Evolutionary conservation across 179 eudicot genomes (phyloP), one percentile per base, ranked within the genome.

Genomic region (Heliamphora ciliata): DNA sequence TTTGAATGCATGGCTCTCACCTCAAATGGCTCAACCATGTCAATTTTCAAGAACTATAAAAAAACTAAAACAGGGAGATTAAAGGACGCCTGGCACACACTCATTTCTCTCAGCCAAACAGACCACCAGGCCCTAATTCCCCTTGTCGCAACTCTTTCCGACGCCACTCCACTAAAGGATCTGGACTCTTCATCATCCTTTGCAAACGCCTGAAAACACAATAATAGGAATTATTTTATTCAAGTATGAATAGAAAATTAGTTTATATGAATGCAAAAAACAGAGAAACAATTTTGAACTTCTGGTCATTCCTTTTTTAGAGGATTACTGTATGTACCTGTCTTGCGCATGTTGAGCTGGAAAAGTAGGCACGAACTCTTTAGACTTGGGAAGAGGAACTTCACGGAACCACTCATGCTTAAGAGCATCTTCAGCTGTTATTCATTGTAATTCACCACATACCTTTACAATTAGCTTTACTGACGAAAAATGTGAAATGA

Each of bases 341-440:
- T 97, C 99, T 76, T 90, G 98, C 3, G 95, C 97, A 91, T 97
- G 98, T 75, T 93, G 97, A 81, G 99, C 98, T 78, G 97, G 99
- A 86, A 94, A 97, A 31, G 98, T 97, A 74, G 99, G 98, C 99
- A 97, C 94, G 81, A 94, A 97, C 83, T 97, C 99, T 86, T 94
- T 97, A 4, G 97, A 92, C 86, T 97, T 97, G 51, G 99, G 98
- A 65, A 94, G 95, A 72, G 99, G 99, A 86, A 97, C 95, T 88
- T 97, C 99, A 76, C 84, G 81, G 84, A 97, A 97, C 99, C 99
- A 97, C 82, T 94, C 98, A 82, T 97, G 99, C 69, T 90, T 89
- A 14, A 97, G 91, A 80, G 99, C 98, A 75, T 87, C 95, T 82
- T 97, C 97, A 79, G 92, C 98, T 81, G 98, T 89, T 80, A 93